These are phyloP conservation scores for Metschnikowia chrysomelidarum DNA, from an alignment of 805 yeast species.

Conservation along the genomic window DNA sequence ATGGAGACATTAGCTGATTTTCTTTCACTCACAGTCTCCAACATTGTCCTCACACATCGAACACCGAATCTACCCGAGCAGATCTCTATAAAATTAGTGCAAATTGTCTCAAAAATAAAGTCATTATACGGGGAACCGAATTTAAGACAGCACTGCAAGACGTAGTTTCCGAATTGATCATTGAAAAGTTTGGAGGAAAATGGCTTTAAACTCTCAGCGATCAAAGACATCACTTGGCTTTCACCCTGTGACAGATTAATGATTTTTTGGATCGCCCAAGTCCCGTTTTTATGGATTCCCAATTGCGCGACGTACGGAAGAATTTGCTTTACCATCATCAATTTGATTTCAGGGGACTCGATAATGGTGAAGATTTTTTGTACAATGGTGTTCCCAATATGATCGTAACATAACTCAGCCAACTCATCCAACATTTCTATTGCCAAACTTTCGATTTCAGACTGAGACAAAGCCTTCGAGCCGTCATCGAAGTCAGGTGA, in stretches of 20 bases:
- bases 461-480: slow-evolving; percentile 44
- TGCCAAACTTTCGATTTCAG: slow-evolving; percentile 78
- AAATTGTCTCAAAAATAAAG: slow-evolving; percentile 80
- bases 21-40: slow-evolving; percentile 68
- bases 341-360: slow-evolving; percentile 63
- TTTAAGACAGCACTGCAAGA: slow-evolving; percentile 88
- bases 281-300: slow-evolving; percentile 96
- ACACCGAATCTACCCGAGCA: slow-evolving; percentile 93
- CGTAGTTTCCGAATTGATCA: slow-evolving; percentile 97
- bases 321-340: slow-evolving; percentile 75
- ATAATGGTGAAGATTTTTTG: slow-evolving; percentile 82
- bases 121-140: slow-evolving; percentile 88
- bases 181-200: slow-evolving; percentile 82
- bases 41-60: slow-evolving; percentile 88
- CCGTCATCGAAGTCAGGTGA: slow-evolving; percentile 8
- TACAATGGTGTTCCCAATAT: slow-evolving; percentile 92
- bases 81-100: slow-evolving; percentile 74
- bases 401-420: slow-evolving; percentile 89
- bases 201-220: slow-evolving; percentile 70
- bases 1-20: slow-evolving; percentile 17
- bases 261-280: slow-evolving; percentile 98
- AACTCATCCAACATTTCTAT: slow-evolving; percentile 82
- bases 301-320: slow-evolving; percentile 82
- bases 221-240: slow-evolving; percentile 49
- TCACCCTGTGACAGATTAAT: slow-evolving; percentile 62